Percentiles rank a stretch among this genome's conserved stretches.
phyloP scores from a whole-genome alignment of 805 yeast species.

The Kodamaea laetipori region DNA sequence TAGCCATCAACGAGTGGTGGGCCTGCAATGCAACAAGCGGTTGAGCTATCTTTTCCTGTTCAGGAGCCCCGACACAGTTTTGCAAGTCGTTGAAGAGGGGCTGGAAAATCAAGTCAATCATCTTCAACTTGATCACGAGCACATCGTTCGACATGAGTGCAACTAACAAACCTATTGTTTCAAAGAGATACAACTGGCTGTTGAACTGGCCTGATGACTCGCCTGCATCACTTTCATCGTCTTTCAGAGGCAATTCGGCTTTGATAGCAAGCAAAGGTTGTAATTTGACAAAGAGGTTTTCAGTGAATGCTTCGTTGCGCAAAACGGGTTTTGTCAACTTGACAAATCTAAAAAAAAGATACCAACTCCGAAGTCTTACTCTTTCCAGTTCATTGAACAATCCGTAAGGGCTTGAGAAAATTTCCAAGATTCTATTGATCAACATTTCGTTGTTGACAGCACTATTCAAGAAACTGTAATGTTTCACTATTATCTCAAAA shows the following conservation, averaged over 20 bases:
- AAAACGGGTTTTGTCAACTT: slow-evolving; percentile 68
- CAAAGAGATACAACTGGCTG: slow-evolving; percentile 80
- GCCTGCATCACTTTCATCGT: slow-evolving; percentile 55
- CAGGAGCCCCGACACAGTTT: slow-evolving; percentile 47
- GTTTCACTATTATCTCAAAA: slow-evolving; percentile 84
- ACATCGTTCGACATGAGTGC: slow-evolving; percentile 32
- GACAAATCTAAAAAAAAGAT: slow-evolving; percentile 78
- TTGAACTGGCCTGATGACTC: slow-evolving; percentile 59
- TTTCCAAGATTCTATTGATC: slow-evolving; percentile 64
- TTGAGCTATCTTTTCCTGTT: slow-evolving; percentile 32
- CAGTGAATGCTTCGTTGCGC: slow-evolving; percentile 50
- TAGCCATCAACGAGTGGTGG: slow-evolving; percentile 84
- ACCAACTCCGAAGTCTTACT: slow-evolving; percentile 88
- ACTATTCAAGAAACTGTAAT: slow-evolving; percentile 58
- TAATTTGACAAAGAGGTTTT: slow-evolving; percentile 59
- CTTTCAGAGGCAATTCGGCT: slow-evolving; percentile 55
- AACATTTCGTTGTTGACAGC: slow-evolving; percentile 47
- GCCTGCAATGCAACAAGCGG: slow-evolving; percentile 62
- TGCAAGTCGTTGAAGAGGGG: slow-evolving; percentile 78
- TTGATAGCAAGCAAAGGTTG: slow-evolving; percentile 64
- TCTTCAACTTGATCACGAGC: slow-evolving; percentile 34
- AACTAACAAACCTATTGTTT: slow-evolving; percentile 79
- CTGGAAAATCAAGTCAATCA: slow-evolving; percentile 67
- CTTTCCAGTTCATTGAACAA: slow-evolving; percentile 71
- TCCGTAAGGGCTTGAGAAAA: slow-evolving; percentile 80